Conservation (phyloP, 257 asterid genomes). For the Asclepias syriaca region DNA sequence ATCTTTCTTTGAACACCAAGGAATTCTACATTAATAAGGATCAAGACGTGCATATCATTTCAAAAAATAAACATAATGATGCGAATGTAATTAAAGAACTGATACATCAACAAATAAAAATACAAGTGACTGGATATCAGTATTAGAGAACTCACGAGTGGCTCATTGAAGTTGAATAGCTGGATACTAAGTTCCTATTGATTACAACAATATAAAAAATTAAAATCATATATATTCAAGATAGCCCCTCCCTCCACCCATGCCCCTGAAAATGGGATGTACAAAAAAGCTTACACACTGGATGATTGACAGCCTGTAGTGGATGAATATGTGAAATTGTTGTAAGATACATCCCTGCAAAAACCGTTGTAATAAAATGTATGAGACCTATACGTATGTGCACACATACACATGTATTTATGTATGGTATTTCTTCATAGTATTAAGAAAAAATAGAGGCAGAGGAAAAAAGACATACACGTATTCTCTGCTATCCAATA, state of each 20-base stretch:
- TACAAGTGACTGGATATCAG: neutral
- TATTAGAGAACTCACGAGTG: slow-evolving; percentile 50
- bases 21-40: slow-evolving; percentile 21
- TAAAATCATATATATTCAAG: slow-evolving; percentile 11
- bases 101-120: neutral
- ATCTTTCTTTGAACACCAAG: slow-evolving; percentile 71
- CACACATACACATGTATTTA: neutral
- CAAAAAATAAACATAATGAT: neutral
- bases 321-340: slow-evolving; percentile 51
- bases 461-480: slow-evolving; percentile 42
- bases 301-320: slow-evolving; percentile 35
- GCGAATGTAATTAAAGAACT: neutral
- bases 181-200: slow-evolving; percentile 74
- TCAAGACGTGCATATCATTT: slow-evolving; percentile 15
- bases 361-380: slow-evolving; percentile 11
- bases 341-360: slow-evolving; percentile 90
- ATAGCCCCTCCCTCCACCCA: neutral
- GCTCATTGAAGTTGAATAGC: slow-evolving; percentile 47
- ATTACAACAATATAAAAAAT: slow-evolving; percentile 12
- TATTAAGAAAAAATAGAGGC: neutral
- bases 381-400: neutral
- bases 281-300: slow-evolving; percentile 41
- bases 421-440: neutral
- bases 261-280: neutral
- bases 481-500: slow-evolving; percentile 28